phyloP scores from a whole-genome alignment of 148 eudicot species.

The Camellia sinensis region DNA sequence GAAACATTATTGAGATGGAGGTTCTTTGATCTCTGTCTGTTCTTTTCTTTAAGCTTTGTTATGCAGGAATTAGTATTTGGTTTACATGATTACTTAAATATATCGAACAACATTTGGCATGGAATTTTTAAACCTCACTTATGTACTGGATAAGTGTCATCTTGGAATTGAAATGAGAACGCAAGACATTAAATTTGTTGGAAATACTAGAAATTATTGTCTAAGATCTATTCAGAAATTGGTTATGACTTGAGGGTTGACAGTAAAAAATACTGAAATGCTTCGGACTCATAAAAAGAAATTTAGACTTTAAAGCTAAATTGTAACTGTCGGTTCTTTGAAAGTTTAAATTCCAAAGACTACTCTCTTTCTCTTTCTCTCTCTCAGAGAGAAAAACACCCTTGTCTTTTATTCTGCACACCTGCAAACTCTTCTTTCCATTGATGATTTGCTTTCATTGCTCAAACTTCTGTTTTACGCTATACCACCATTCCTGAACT shows the following conservation, averaged over 20 bases:
- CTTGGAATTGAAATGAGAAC: background rate
- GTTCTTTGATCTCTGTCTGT: slow-evolving; percentile 1
- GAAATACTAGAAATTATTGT: background rate
- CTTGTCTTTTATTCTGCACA: background rate
- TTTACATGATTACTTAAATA: background rate
- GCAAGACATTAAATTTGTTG: background rate
- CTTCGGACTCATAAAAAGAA: background rate
- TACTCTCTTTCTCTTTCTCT: background rate
- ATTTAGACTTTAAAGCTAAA: background rate
- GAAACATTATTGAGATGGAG: slow-evolving; percentile 46
- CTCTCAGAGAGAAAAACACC: background rate
- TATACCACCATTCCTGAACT: background rate
- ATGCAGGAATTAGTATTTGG: background rate
- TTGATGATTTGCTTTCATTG: background rate
- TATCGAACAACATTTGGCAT: background rate
- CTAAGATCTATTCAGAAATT: background rate
- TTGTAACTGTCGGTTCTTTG: too few relatives aligned
- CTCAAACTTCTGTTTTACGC: background rate
- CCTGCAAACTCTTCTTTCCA: background rate
- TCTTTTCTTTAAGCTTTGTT: background rate
- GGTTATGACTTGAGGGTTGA: background rate
- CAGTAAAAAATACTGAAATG: background rate
- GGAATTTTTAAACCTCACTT: background rate
- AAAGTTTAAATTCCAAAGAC: background rate
- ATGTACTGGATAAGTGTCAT: background rate